phyloP scores from a whole-genome alignment of 768 basidiomycete genomes.

The Trametopsis cervina region DNA sequence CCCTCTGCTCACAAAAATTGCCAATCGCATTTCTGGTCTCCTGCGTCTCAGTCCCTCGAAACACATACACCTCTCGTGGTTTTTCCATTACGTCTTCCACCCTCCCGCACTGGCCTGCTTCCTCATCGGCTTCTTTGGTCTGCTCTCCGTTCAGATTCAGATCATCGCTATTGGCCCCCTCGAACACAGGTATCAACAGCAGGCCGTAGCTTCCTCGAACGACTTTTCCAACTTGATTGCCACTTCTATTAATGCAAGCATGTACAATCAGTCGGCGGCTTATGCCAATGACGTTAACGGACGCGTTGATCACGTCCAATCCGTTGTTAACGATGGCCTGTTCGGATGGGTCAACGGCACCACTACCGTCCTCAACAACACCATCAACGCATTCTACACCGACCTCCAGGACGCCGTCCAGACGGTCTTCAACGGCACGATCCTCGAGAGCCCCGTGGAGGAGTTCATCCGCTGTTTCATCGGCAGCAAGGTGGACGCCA shows the following conservation, averaged over 20 bases:
- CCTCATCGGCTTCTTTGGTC: constrained; percentile 86
- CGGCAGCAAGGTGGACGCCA: constrained; percentile 82
- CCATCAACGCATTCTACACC: constrained; percentile 79
- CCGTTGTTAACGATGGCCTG: constrained; percentile 74
- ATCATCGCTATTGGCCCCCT: constrained; percentile 73
- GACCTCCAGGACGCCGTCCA: constrained; percentile 78
- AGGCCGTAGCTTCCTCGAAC: constrained; percentile 50
- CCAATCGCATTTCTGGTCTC: constrained; percentile 42
- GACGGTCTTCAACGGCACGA: constrained; percentile 75
- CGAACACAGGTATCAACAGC: constrained; percentile 55
- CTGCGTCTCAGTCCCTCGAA: constrained; percentile 53
- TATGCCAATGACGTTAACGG: constrained; percentile 78
- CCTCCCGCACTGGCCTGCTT: constrained; percentile 87
- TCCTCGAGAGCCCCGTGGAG: constrained; percentile 73
- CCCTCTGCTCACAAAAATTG: constrained; percentile 64
- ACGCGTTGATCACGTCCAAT: constrained; percentile 64
- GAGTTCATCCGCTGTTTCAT: constrained; percentile 88
- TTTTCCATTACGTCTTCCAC: constrained; percentile 87
- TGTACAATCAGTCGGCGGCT: constrained; percentile 69
- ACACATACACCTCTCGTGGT: constrained; percentile 76
- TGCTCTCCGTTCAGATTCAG: constrained; percentile 84
- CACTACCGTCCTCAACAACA: constrained; percentile 80
- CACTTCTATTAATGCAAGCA: constrained; percentile 70
- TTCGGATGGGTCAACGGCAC: constrained; percentile 96
- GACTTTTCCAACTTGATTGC: constrained; percentile 71